These are phyloP conservation scores for Fusarium hostae DNA, from an alignment of 2,329 filamentous ascomycete genomes.

Conservation along the genomic window DNA sequence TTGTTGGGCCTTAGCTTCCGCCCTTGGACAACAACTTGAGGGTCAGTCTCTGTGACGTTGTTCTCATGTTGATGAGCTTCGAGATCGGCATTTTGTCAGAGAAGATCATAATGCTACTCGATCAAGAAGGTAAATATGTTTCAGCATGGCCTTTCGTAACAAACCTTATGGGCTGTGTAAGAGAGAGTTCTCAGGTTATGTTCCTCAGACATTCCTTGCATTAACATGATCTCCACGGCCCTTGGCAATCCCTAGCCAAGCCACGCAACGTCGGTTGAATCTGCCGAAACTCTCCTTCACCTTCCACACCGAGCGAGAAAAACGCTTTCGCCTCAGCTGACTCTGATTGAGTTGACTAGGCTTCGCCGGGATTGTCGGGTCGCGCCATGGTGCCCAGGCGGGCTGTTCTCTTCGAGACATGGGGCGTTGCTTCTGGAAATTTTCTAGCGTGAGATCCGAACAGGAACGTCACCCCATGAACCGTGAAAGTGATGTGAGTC, in stretches of 20 bases:
- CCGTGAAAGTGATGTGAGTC: conserved; percentile 16
- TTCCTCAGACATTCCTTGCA: not conserved
- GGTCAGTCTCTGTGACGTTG: conserved; percentile 1
- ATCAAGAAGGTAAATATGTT: conserved; percentile 1
- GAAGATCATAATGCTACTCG: not conserved
- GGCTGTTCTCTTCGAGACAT: not conserved
- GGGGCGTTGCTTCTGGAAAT: conserved; percentile 41
- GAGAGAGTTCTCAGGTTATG: not conserved
- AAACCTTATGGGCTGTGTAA: not conserved
- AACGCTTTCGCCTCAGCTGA: conserved; percentile 42
- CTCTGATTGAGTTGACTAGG: conserved; percentile 18
- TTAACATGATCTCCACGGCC: conserved; percentile 11
- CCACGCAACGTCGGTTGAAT: conserved; percentile 8
- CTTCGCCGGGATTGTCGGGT: conserved; percentile 19
- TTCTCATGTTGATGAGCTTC: not conserved
- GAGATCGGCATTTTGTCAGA: not conserved
- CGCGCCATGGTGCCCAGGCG: conserved; percentile 3
- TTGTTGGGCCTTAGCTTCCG: conserved; percentile 31
- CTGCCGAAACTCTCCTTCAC: conserved; percentile 16
- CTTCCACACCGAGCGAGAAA: conserved; percentile 12
- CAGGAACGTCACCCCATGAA: conserved; percentile 38
- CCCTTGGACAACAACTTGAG: conserved; percentile 34
- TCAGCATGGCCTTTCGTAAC: not conserved
- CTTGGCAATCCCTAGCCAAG: conserved; percentile 13
- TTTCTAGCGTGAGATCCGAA: conserved; percentile 43